These are phyloP conservation scores for Drosera capensis DNA, from an alignment of 148 eudicot genomes.

Conservation along the genomic window DNA sequence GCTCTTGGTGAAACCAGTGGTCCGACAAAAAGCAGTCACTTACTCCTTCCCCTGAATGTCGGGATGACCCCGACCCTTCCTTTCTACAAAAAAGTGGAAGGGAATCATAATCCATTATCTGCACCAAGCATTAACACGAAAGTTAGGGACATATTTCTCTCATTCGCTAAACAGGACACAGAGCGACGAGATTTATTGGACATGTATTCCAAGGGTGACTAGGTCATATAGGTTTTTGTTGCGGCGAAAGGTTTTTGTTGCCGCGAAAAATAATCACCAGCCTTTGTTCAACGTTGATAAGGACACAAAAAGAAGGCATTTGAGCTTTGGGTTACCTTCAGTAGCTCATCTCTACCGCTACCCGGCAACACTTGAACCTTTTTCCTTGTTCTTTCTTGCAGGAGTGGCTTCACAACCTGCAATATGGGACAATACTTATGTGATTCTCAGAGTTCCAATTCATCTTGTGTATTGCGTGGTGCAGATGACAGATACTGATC, in stretches of 20 bases:
- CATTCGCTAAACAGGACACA: neutral
- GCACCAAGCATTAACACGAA: conserved; percentile 11
- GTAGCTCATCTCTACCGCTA: conserved; percentile 51
- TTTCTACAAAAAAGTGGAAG: conserved; percentile 92
- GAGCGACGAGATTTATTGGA: neutral
- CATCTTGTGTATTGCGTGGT: too few relatives aligned
- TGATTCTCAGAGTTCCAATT: too few relatives aligned
- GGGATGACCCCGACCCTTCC: conserved; percentile 81
- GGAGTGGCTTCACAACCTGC: conserved; percentile 75
- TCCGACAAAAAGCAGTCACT: conserved; percentile 53
- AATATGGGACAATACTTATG: too few relatives aligned
- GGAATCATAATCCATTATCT: conserved; percentile 90
- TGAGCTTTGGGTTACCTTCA: conserved; percentile 40
- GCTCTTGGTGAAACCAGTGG: conserved; percentile 58
- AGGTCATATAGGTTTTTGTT: too few relatives aligned
- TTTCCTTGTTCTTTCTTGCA: conserved; percentile 78
- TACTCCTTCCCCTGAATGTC: conserved; percentile 48
- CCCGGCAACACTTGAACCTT: conserved; percentile 69
- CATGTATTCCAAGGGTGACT: neutral
- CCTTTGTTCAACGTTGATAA: too few relatives aligned
- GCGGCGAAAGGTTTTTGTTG: too few relatives aligned
- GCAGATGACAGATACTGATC: too few relatives aligned
- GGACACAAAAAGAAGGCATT: too few relatives aligned
- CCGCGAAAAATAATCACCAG: too few relatives aligned
- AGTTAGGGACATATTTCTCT: neutral